A percentile compares a stretch with the other conserved stretches of the same genome.
phyloP scores from a whole-genome alignment of 2,329 filamentous ascomycete genomes.

The Clonostachys byssicola region DNA sequence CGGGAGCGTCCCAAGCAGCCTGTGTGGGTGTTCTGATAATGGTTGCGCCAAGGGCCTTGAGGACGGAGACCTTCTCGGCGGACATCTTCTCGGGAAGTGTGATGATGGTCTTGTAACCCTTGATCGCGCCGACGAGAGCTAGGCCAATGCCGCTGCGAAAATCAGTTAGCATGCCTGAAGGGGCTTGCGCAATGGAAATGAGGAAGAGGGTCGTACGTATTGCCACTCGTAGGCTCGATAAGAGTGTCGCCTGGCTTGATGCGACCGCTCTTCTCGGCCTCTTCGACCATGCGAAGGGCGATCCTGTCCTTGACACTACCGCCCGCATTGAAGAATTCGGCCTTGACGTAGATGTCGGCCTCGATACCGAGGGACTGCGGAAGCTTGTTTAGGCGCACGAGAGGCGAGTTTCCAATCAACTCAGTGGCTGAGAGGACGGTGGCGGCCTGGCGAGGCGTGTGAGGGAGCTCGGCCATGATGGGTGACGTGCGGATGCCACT shows the following conservation, averaged over 20 bases:
- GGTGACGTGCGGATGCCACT: not conserved
- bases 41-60: conserved; percentile 89
- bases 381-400: conserved; percentile 89
- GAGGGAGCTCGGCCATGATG: conserved; percentile 18
- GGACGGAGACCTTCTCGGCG: conserved; percentile 92
- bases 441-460: conserved; percentile 22
- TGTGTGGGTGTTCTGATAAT: conserved; percentile 97
- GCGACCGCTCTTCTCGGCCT: conserved; percentile 83
- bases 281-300: conserved; percentile 94
- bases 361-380: conserved; percentile 88
- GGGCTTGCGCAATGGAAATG: not conserved
- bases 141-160: conserved; percentile 72
- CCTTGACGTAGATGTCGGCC: conserved; percentile 84
- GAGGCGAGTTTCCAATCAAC: conserved; percentile 93
- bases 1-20: conserved; percentile 89
- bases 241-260: conserved; percentile 97
- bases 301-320: conserved; percentile 95
- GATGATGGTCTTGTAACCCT: conserved; percentile 98
- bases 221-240: conserved; percentile 97
- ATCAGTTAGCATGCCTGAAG: conserved; percentile 13
- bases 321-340: conserved; percentile 91
- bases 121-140: conserved; percentile 89
- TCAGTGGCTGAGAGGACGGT: conserved; percentile 65
- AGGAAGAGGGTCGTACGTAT: conserved; percentile 54
- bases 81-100: conserved; percentile 99